Base-by-base conservation (phyloP, 257 asterid species). In the Capsicum chinense region DNA sequence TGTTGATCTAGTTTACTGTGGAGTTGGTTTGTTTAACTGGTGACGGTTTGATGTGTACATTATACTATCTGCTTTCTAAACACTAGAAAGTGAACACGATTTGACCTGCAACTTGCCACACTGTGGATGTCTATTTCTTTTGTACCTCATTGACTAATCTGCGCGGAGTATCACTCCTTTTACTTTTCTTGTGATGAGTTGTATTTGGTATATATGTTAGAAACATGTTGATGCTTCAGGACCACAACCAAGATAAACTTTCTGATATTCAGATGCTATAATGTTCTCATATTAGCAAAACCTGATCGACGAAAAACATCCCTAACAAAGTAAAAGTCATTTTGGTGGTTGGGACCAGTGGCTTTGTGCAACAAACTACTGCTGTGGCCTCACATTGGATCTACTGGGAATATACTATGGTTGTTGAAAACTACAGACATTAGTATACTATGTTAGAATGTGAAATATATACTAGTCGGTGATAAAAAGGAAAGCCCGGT, bases 211-310 rank as follows among this genome's bases (percentile, higher is more conserved):
- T 68, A 10, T 11, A 52, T 15, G 79, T 79, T 74, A 14, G 63
- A 79, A 56, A 60, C 33, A 26, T 88, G 63, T 78, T 70, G 87
- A 44, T 58, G 83, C 80, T 35, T 69, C 59, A 80, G 90, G 92
- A 87, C 91, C 90, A 89, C 90, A 33, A 16, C n/a, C 9, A 37
- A 73, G 79, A 70, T 50, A 68, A 63, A 76, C 47, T 83, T 47
- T 79, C 59, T 56, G 86, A 79, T 17, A 33, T 44, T n/a, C 68
- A 1, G 26, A 39, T 68, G 66, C 74, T 21, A 5, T 69, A 35
- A 13, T 57, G 11, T 78, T 15, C 64, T 54, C 81, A 78, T 78
- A 26, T 54, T 76, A 52, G 63, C 42, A 52, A 44, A 76, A 21
- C 11, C 64, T 76, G 26, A 54, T 76, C 9, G 63, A 26, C 5